phyloP scores from a whole-genome alignment of 2,329 filamentous ascomycete species.

The Coleophoma cylindrospora region DNA sequence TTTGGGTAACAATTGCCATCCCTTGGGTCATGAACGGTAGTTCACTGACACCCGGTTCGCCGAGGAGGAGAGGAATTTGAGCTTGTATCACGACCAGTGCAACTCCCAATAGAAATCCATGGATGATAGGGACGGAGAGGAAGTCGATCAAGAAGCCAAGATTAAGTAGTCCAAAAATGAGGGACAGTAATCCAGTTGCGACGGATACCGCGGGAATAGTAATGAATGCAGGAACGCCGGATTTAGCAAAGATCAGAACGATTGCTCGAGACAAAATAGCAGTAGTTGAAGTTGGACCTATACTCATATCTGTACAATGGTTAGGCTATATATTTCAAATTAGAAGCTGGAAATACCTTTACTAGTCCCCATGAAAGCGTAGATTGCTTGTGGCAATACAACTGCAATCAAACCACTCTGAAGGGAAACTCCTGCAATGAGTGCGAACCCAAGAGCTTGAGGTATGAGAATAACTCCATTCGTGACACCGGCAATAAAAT shows the following conservation, averaged over 20 bases:
- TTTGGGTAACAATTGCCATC: conserved; percentile 51
- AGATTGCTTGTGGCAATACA: conserved; percentile 52
- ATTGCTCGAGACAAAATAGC: conserved; percentile 58
- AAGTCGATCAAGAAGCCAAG: conserved; percentile 63
- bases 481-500: conserved; percentile 56
- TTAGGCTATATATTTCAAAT: conserved; percentile 16
- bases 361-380: conserved; percentile 56
- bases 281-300: conserved; percentile 59
- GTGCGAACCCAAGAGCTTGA: conserved; percentile 54
- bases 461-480: conserved; percentile 56
- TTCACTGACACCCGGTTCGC: conserved; percentile 38
- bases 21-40: conserved; percentile 49
- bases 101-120: conserved; percentile 61
- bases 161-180: conserved; percentile 55
- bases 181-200: conserved; percentile 56
- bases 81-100: conserved; percentile 61
- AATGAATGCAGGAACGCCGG: conserved; percentile 44
- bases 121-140: conserved; percentile 58
- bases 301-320: conserved; percentile 44
- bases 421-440: conserved; percentile 56
- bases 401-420: conserved; percentile 55
- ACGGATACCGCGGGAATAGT: conserved; percentile 59
- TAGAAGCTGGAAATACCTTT: conserved; percentile 38
- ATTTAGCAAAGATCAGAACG: conserved; percentile 43
- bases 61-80: conserved; percentile 41